phyloP scores from a whole-genome alignment of 208 protist species.

The Porcisia deanei region DNA sequence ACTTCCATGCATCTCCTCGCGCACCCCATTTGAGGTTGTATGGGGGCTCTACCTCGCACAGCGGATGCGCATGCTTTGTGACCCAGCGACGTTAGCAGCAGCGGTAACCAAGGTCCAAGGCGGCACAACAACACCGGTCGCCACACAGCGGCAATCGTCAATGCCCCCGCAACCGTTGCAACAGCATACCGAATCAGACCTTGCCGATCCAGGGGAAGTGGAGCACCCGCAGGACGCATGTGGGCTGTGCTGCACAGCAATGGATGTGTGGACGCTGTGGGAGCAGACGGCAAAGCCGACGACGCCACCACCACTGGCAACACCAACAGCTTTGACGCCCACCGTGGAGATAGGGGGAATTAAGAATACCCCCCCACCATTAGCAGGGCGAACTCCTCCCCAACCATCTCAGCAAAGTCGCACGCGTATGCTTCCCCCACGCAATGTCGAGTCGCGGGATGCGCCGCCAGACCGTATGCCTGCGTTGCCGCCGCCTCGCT shows the following conservation, averaged over 20 bases:
- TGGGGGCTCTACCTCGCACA: slow-evolving; percentile 18
- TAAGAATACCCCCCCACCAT: not conserved
- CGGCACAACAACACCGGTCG: not conserved
- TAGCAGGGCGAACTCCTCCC: not conserved
- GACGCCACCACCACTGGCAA: not conserved
- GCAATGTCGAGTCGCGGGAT: not conserved
- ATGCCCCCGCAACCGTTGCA: not conserved
- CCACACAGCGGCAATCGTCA: not conserved
- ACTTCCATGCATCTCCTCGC: not conserved
- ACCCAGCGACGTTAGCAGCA: not conserved
- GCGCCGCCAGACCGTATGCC: not conserved
- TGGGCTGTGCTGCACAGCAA: slow-evolving; percentile 17
- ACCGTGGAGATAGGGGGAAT: not conserved
- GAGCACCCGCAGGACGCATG: not conserved
- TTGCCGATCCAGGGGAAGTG: not conserved
- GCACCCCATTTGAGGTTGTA: slow-evolving; percentile 5
- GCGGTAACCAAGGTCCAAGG: not conserved
- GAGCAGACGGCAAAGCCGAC: not conserved
- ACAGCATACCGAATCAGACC: not conserved
- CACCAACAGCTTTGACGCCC: slow-evolving; percentile 8
- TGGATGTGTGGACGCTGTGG: slow-evolving; percentile 26
- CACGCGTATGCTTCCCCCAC: not conserved
- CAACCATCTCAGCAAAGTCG: not conserved
- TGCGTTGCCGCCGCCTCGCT: not conserved
- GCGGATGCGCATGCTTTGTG: not conserved